Base-by-base conservation (phyloP, 2,329 filamentous ascomycete genomes). In the Phyllosticta citriasiana region DNA sequence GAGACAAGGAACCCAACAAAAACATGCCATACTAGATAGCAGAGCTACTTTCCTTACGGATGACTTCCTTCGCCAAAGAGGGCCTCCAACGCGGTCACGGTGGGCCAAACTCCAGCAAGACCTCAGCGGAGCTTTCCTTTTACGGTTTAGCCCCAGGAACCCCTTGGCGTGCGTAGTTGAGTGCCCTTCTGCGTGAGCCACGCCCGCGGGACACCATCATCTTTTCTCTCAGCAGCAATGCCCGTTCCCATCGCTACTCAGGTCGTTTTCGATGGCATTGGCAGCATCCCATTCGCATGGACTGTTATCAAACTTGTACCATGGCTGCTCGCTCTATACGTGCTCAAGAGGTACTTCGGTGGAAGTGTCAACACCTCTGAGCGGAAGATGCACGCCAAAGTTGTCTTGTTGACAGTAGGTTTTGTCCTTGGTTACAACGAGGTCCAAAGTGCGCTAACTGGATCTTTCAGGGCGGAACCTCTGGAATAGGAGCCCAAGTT, bases 321-420 rank as follows among this genome's bases (percentile, higher is more conserved):
- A 64, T 81, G 78, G 70, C 66, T 85, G 47, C 72, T 76, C 16
- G 62, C 84, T 8, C 65, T 88, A 26, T 79, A 77, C 62, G 69
- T 81, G 60, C 69, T 87, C 65, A 97, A 97, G 79, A 79, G 80
- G 69, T 96, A 88, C 77, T 88, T 87, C 69, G 84, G 84, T 65
- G 95, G 94, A 66, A 83, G 86, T 12, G 78, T 75, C 66, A 97
- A 94, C 74, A 77, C 75, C 52, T 83, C 89, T 26, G 91, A 96
- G 71, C 83, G 90, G 63, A 82, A 88, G 60, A 91, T 99, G 86
- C 91, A 97, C 74, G 91, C 91, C 55, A 95, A 95, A 71, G 91
- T 99, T 56, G 82, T 97, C 53, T 87, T 99, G 80, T 84, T 99
- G 58, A 99, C 94, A 19, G 92, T 87, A 79, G 57, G 77, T 63